phyloP scores from a whole-genome alignment of 768 basidiomycete genomes.

The Galerina sulciceps region DNA sequence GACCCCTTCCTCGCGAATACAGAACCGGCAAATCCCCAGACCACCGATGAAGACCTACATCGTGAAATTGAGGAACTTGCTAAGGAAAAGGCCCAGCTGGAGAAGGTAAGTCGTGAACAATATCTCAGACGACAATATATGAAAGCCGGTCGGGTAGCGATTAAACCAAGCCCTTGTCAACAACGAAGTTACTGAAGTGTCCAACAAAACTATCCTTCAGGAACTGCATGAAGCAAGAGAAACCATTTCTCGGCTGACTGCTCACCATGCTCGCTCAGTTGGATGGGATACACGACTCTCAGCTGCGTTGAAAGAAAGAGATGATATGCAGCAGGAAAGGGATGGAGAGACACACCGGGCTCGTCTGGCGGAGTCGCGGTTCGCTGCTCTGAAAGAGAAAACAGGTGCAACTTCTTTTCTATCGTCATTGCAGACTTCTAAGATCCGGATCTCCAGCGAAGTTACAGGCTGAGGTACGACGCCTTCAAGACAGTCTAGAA shows the following conservation, averaged over 20 bases:
- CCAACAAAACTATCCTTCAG: conserved; percentile 72
- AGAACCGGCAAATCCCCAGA: conserved; percentile 12
- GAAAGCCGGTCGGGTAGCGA: conserved; percentile 47
- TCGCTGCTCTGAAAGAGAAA: conserved; percentile 67
- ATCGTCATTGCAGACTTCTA: neutral
- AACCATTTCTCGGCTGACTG: conserved; percentile 67
- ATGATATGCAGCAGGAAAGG: conserved; percentile 85
- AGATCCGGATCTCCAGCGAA: conserved; percentile 50
- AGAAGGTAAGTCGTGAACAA: conserved; percentile 50
- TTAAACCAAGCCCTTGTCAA: conserved; percentile 80
- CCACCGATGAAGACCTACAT: conserved; percentile 20
- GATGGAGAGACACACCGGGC: conserved; percentile 72
- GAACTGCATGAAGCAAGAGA: conserved; percentile 78
- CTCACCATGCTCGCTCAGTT: conserved; percentile 69
- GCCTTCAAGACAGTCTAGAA: conserved; percentile 67
- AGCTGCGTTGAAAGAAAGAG: conserved; percentile 71
- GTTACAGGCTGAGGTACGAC: conserved; percentile 67
- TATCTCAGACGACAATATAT: conserved; percentile 5
- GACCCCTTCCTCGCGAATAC: conserved; percentile 15
- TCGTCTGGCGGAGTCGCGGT: conserved; percentile 67
- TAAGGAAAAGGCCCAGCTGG: conserved; percentile 63
- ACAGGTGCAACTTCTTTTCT: conserved; percentile 47
- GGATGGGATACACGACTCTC: conserved; percentile 73
- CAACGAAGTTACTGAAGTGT: conserved; percentile 80
- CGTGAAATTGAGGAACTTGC: conserved; percentile 39